Percentiles rank a stretch among this genome's conserved stretches.
These are phyloP conservation scores for Stagonosporopsis rhizophila DNA, from an alignment of 2,329 filamentous ascomycete genomes.

Conservation along the genomic window DNA sequence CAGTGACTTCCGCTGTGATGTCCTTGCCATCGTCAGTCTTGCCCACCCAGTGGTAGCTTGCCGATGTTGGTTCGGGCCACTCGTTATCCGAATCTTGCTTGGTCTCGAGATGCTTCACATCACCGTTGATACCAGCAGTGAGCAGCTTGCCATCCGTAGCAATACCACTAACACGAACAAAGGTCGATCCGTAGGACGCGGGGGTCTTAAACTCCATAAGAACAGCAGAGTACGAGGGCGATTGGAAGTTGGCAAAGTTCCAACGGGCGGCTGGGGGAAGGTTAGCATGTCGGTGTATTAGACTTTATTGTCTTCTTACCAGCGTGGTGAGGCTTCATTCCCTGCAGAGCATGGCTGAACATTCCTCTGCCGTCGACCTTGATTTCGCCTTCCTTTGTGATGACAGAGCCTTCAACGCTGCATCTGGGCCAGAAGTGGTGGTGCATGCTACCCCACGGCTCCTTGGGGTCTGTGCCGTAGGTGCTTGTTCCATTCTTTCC, in stretches of 20 bases:
- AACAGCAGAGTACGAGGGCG: slow-evolving; percentile 82
- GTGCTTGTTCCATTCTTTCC: slow-evolving; percentile 84
- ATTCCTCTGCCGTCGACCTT: slow-evolving; percentile 82
- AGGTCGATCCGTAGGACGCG: slow-evolving; percentile 85
- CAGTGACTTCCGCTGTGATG: slow-evolving; percentile 73
- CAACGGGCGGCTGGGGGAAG: slow-evolving; percentile 71
- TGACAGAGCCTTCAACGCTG: slow-evolving; percentile 79
- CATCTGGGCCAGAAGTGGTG: slow-evolving; percentile 96
- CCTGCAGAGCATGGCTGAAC: slow-evolving; percentile 87
- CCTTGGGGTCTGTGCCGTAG: slow-evolving; percentile 82
- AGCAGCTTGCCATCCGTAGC: slow-evolving; percentile 82
- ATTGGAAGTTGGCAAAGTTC: slow-evolving; percentile 95
- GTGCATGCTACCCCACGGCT: slow-evolving; percentile 92
- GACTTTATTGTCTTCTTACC: slow-evolving; percentile 56
- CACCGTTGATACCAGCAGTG: slow-evolving; percentile 70
- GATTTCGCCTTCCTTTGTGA: slow-evolving; percentile 79
- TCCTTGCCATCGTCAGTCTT: slow-evolving; percentile 77
- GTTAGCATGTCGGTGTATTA: slow-evolving; percentile 20
- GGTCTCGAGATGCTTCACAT: slow-evolving; percentile 71
- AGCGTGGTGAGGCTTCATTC: slow-evolving; percentile 98
- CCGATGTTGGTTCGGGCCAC: slow-evolving; percentile 84
- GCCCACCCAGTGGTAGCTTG: slow-evolving; percentile 80
- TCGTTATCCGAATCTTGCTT: slow-evolving; percentile 78
- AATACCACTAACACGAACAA: slow-evolving; percentile 83
- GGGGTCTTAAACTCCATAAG: slow-evolving; percentile 98